A percentile compares a stretch with the other conserved stretches of the same genome.
phyloP scores from a whole-genome alignment of 257 asterid species.

The Craterostigma plantagineum region DNA sequence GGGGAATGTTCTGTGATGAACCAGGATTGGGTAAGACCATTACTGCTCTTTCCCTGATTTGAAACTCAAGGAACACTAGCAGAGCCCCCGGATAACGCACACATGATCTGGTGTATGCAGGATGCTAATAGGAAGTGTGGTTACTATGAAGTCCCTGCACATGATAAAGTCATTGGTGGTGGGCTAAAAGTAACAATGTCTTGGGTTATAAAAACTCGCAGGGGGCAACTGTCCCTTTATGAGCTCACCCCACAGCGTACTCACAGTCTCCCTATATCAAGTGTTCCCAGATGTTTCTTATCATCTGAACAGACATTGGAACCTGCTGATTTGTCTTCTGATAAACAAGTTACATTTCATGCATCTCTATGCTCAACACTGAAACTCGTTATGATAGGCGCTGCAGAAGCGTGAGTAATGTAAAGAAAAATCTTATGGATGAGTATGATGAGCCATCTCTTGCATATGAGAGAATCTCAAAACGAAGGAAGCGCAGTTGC shows the following conservation, averaged over 20 bases:
- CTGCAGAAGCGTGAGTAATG: constrained; percentile 20
- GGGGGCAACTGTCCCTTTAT: constrained; percentile 49
- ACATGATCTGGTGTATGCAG: constrained; percentile 59
- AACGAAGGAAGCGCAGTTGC: constrained; percentile 21
- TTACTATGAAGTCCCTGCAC: constrained; percentile 51
- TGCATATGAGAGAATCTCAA: constrained; percentile 13
- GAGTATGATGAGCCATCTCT: constrained; percentile 26
- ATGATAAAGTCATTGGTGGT: constrained; percentile 18
- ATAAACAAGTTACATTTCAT: constrained; percentile 19
- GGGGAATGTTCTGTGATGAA: constrained; percentile 98
- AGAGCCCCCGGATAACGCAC: constrained; percentile 54
- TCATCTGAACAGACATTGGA: constrained; percentile 19
- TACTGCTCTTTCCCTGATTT: constrained; percentile 72
- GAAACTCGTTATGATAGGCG: constrained; percentile 13
- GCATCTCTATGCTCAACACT: constrained; percentile 16
- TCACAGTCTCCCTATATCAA: constrained; percentile 15
- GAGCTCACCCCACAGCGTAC: constrained; percentile 32
- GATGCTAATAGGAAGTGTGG: constrained; percentile 64
- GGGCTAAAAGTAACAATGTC: constrained; percentile 16
- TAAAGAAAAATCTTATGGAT: constrained; percentile 49
- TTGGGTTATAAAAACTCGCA: constrained; percentile 39
- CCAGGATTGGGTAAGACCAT: constrained; percentile 98
- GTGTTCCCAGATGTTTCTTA: constrained; percentile 11
- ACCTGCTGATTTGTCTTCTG: constrained; percentile 13
- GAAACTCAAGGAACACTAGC: constrained; percentile 77